phyloP scores from a whole-genome alignment of 208 protist genomes.

The Phytomonas sp. region DNA sequence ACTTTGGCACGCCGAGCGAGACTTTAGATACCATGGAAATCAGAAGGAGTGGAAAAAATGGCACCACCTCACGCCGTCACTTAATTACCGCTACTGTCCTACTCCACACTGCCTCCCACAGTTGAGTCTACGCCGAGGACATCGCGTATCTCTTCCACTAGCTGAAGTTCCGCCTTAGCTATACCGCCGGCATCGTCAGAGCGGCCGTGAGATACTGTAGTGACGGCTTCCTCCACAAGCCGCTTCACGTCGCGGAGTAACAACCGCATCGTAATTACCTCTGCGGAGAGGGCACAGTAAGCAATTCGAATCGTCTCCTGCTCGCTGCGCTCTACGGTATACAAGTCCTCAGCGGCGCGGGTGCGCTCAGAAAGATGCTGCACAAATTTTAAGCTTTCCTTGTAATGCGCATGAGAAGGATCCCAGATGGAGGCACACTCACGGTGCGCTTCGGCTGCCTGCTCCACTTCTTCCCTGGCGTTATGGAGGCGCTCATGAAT shows the following conservation, averaged over 20 bases:
- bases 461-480: not conserved
- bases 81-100: not conserved
- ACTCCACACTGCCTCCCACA: not conserved
- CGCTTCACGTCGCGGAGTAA: constrained; percentile 34
- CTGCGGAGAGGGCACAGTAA: constrained; percentile 34
- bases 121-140: constrained; percentile 7
- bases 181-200: too few relatives aligned
- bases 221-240: constrained; percentile 12
- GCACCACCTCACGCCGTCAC: not conserved
- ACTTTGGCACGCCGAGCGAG: not conserved
- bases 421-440: not conserved
- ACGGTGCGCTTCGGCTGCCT: not conserved
- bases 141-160: constrained; percentile 20
- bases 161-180: not conserved
- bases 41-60: not conserved
- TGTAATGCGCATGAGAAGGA: not conserved
- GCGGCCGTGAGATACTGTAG: not conserved
- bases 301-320: constrained; percentile 59
- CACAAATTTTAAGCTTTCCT: not conserved
- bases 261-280: constrained; percentile 41
- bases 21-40: not conserved
- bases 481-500: not conserved
- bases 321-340: constrained; percentile 39
- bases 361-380: constrained; percentile 16
- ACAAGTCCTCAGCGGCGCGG: constrained; percentile 31